Base-by-base conservation (phyloP, 805 yeast genomes). In the Clavispora phyllophila region DNA sequence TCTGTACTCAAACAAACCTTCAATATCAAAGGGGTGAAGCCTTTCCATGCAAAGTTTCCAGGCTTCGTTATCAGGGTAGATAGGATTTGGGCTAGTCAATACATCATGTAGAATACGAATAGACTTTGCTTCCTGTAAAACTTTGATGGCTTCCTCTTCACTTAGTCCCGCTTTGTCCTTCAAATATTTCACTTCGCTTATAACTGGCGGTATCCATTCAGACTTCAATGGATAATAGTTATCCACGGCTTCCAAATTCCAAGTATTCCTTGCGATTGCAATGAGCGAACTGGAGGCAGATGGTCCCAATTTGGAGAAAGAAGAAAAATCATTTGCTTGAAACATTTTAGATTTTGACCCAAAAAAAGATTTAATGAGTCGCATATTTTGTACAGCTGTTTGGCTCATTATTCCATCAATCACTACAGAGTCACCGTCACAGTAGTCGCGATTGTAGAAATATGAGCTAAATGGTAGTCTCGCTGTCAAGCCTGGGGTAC, bases 361-460 rank as follows among this genome's bases (percentile, higher is more conserved):
- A 2, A 51, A 12, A 5, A 38, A 38, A 2, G 14, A n/a, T 8
- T 15, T 20, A 12, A 50, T 26, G n/a, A 51, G 42, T 3, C 19
- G 18, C 18, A 42, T n/a, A 8, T 39, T 37, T 9, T 39, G 46
- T 8, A 29, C 15, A 2, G 46, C 40, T 1, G 44, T 40, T 24
- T 44, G 43, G 8, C 43, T 26, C 5, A 35, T 23, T n/a, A 48
- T 37, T 13, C 54, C 49, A 2, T 34, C 33, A n/a, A 45, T 29
- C 14, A 50, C 23, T 2, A 18, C 14, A 2, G 23, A 25, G 3
- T 51, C 55, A 10, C 37, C 38, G 14, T 14, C 37, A 39, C 54
- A 50, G 27, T 51, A 51, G 8, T 42, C 46, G 22, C 32, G 36
- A 41, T 44, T 45, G 43, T 25, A 51, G 28, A 42, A 48, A 12